Percentiles rank a stretch among this genome's conserved stretches.
phyloP scores from a whole-genome alignment of 768 basidiomycete species.

The Pulveroboletus ravenelii region DNA sequence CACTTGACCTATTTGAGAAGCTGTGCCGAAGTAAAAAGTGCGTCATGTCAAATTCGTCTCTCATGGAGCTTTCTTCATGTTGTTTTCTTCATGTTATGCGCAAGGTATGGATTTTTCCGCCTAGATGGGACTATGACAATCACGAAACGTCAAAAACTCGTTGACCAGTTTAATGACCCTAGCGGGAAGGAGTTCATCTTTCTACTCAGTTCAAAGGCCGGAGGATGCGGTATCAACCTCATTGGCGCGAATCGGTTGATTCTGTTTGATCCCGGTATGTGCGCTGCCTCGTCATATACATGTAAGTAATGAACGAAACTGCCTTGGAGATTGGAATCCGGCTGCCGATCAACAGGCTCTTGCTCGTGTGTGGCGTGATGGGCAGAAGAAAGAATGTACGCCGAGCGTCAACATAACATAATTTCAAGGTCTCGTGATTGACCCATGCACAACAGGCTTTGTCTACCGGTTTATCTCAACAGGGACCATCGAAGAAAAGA shows the following conservation, averaged over 20 bases:
- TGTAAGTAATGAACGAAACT: background rate
- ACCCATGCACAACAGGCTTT: conserved; percentile 61
- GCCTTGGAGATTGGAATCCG: conserved; percentile 87
- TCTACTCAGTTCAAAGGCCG: conserved; percentile 90
- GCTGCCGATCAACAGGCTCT: conserved; percentile 98
- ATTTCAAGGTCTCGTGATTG: background rate
- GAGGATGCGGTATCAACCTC: conserved; percentile 94
- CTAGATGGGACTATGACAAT: conserved; percentile 95
- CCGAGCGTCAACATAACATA: background rate
- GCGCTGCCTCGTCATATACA: background rate
- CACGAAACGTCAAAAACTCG: conserved; percentile 88
- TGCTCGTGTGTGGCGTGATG: conserved; percentile 98
- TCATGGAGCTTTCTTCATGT: background rate
- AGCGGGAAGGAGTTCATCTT: conserved; percentile 92
- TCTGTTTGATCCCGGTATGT: conserved; percentile 84
- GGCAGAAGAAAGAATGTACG: conserved; percentile 98
- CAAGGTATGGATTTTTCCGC: conserved; percentile 84
- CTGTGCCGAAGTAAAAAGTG: conserved; percentile 82
- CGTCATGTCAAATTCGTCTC: conserved; percentile 10
- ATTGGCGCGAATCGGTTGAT: conserved; percentile 96
- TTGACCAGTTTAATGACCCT: conserved; percentile 94
- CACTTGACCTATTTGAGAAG: conserved; percentile 89
- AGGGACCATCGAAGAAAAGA: conserved; percentile 98
- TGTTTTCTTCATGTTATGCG: background rate
- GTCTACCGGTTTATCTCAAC: conserved; percentile 98